phyloP scores from a whole-genome alignment of 257 asterid species.

The Solanum medicagineum region DNA sequence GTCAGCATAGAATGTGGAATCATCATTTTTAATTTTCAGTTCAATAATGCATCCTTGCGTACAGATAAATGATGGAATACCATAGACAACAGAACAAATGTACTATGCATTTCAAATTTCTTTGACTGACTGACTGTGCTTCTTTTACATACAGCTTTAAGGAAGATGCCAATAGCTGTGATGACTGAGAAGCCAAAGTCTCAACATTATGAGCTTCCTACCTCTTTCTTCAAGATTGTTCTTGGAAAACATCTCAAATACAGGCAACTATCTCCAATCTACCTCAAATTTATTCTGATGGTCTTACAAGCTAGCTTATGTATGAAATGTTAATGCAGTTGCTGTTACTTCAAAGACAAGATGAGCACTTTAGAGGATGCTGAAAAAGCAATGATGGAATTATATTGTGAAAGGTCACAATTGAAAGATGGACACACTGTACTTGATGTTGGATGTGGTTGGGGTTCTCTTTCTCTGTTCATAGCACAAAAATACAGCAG shows the following conservation, averaged over 20 bases:
- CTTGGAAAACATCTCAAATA: slow-evolving; percentile 87
- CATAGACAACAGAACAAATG: not conserved
- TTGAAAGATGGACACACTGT: slow-evolving; percentile 72
- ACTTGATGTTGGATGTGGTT: slow-evolving; percentile 96
- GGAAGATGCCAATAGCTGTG: slow-evolving; percentile 80
- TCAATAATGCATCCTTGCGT: not conserved
- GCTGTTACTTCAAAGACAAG: slow-evolving; percentile 54
- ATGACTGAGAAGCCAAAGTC: slow-evolving; percentile 65
- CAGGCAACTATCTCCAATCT: slow-evolving; percentile 25
- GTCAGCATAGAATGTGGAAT: not conserved
- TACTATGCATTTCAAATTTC: not conserved
- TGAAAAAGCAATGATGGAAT: slow-evolving; percentile 74
- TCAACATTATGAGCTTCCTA: slow-evolving; percentile 86
- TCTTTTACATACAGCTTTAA: slow-evolving; percentile 60
- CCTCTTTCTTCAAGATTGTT: slow-evolving; percentile 83
- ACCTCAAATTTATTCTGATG: not conserved
- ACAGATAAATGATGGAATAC: not conserved
- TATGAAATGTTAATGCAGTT: slow-evolving; percentile 31
- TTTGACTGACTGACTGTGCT: slow-evolving; percentile 3
- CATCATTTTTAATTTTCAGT: not conserved
- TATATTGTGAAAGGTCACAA: slow-evolving; percentile 78
- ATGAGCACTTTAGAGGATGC: slow-evolving; percentile 80
- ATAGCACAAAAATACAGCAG: slow-evolving; percentile 64
- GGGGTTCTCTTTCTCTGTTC: slow-evolving; percentile 80
- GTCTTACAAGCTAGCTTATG: not conserved